Evolutionary conservation across 441 rosid genomes (phyloP), one percentile per base, ranked within the genome.

Genomic region (Omphalea diandra): DNA sequence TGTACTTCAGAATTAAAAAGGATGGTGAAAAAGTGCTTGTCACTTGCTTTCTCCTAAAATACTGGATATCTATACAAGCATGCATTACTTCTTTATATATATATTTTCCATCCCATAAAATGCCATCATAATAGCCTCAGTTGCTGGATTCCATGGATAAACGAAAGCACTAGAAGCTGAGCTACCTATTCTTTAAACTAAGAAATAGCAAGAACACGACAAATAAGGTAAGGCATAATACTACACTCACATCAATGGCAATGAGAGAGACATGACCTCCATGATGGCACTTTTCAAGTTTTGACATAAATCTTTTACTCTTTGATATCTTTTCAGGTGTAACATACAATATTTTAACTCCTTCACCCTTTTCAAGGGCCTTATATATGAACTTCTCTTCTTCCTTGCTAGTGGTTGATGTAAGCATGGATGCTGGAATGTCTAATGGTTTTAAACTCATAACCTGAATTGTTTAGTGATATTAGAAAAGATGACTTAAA

Each of bases 231-330:
- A n/a, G n/a, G n/a, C n/a, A n/a, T n/a, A 67, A 61, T 14, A 50
- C 65, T 59, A 54, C 15, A 81, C 97, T 89, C 72, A 93, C 99
- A 84, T 90, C 99, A 57, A 93, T 80, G 54, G 99, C 86, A 69
- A 93, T 88, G 64, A 95, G 86, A 70, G 98, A 87, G 75, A 93
- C 91, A 53, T 84, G 86, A 31, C 91, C 94, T 27, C 87, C 87
- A 69, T 76, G 81, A 62, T 93, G 89, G 72, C 97, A 90, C 69
- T 93, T 95, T 83, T 95, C 98, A 46, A 95, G 98, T 85, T 95
- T 93, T 26, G 99, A 95, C 97, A 95, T 93, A 76, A 95, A 95
- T 70, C 97, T 84, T 81, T 90, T 95, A 88, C 99, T 95, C 85
- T 95, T 95, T 36, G 98, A 95, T 78, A 95, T 85, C 81, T 93